phyloP scores from a whole-genome alignment of 208 protist genomes.

The Leishmania lainsoni region DNA sequence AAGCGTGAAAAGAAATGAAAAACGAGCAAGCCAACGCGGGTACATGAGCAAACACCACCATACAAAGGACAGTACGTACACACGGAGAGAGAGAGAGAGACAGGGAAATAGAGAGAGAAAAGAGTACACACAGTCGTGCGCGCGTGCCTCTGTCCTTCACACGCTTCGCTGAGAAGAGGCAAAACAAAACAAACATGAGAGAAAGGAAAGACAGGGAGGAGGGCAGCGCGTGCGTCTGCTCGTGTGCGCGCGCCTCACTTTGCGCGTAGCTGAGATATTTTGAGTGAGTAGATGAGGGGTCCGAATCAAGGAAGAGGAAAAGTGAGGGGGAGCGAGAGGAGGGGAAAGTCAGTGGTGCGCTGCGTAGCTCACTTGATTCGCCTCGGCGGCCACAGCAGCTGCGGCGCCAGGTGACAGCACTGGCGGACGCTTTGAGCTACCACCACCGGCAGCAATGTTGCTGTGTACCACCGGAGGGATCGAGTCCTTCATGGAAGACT shows the following conservation, averaged over 20 bases:
- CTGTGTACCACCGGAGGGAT: constrained; percentile 12
- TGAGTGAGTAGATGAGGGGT: constrained; percentile 2
- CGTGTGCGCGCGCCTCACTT: neutral
- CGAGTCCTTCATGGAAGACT: constrained; percentile 20
- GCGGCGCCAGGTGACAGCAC: constrained; percentile 34
- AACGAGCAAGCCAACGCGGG: neutral
- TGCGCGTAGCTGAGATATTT: neutral
- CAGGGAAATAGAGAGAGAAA: neutral
- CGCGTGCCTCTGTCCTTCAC: neutral
- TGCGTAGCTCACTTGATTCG: constrained; percentile 31
- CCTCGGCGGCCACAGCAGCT: constrained; percentile 21
- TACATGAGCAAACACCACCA: neutral
- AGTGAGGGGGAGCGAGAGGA: neutral
- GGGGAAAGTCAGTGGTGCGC: neutral
- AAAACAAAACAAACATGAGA: neutral
- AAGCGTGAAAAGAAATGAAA: constrained; percentile 11
- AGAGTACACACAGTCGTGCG: neutral
- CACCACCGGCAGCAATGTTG: constrained; percentile 3
- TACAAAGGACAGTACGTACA: neutral
- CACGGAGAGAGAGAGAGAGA: neutral
- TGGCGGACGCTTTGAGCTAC: constrained; percentile 11
- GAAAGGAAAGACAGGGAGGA: neutral
- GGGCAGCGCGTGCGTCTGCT: neutral
- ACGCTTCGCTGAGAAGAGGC: neutral
- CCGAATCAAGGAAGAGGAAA: constrained; percentile 14